Conservation (phyloP, 768 basidiomycete species). For the Leccinum incarnatum region DNA sequence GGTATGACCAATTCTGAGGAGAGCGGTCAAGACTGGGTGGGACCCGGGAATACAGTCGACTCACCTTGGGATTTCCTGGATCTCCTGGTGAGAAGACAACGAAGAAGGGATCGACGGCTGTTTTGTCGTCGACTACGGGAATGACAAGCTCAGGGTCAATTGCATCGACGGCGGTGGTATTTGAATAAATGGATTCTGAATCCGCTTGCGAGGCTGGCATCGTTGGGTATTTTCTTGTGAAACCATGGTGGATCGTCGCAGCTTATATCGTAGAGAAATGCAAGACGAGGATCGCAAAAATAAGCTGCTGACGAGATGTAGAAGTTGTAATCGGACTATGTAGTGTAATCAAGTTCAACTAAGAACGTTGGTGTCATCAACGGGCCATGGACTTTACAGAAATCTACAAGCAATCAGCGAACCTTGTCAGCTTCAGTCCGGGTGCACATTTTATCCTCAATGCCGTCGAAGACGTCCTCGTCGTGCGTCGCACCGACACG, state of each 20-base stretch:
- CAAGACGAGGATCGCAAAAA: slow-evolving; percentile 2
- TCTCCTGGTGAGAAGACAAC: slow-evolving; percentile 38
- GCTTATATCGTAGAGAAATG: slow-evolving; percentile 9
- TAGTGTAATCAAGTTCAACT: background rate
- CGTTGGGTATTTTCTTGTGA: background rate
- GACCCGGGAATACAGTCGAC: background rate
- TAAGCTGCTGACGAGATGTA: slow-evolving; percentile 13
- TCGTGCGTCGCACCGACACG: slow-evolving; percentile 81
- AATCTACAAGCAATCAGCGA: slow-evolving; percentile 69
- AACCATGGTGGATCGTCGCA: background rate
- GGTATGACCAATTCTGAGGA: slow-evolving; percentile 47
- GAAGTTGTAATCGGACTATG: background rate
- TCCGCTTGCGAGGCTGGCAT: slow-evolving; percentile 16
- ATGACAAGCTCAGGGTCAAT: slow-evolving; percentile 14
- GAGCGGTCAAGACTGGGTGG: slow-evolving; percentile 1
- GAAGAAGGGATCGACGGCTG: slow-evolving; percentile 25
- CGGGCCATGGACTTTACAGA: slow-evolving; percentile 82
- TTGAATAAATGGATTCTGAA: slow-evolving; percentile 14
- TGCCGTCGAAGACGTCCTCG: slow-evolving; percentile 72
- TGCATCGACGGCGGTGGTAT: slow-evolving; percentile 9
- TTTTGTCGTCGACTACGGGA: slow-evolving; percentile 15
- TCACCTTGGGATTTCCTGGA: slow-evolving; percentile 46
- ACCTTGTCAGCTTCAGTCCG: slow-evolving; percentile 79
- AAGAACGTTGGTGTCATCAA: slow-evolving; percentile 5
- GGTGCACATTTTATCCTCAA: slow-evolving; percentile 86